A percentile compares a stretch with the other conserved stretches of the same genome.
phyloP scores from a whole-genome alignment of 164 flowering plant species.

The Paratinospora sagittata region DNA sequence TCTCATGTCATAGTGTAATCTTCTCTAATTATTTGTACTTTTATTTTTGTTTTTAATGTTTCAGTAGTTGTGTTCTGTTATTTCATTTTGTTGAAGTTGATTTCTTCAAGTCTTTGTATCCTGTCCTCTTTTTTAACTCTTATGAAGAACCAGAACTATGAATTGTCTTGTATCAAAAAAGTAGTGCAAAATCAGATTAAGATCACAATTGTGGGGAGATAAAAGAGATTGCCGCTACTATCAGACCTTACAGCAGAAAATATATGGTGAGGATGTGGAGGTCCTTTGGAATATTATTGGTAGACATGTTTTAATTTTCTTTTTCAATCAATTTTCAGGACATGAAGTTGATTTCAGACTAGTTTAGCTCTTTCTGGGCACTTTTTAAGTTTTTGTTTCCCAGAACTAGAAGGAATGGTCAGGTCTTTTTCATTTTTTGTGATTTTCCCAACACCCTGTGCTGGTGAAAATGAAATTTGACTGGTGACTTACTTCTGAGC shows the following conservation, averaged over 20 bases:
- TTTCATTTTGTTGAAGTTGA: not conserved
- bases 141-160: not conserved
- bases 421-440: too few relatives aligned
- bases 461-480: too few relatives aligned
- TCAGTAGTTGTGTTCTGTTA: not conserved
- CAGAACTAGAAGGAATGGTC: too few relatives aligned
- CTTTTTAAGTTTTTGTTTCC: too few relatives aligned
- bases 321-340: too few relatives aligned
- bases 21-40: conserved; percentile 1
- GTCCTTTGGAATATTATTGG: too few relatives aligned
- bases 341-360: too few relatives aligned
- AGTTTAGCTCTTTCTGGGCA: too few relatives aligned
- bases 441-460: too few relatives aligned
- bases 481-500: too few relatives aligned
- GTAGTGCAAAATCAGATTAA: not conserved
- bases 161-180: not conserved
- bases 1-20: not conserved
- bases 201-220: not conserved
- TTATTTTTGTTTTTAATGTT: not conserved
- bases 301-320: too few relatives aligned
- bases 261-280: too few relatives aligned
- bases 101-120: not conserved
- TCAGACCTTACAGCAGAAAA: not conserved
- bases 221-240: not conserved
- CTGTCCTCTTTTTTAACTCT: not conserved